phyloP scores from a whole-genome alignment of 306 rosid species.

The Inga laurina region DNA sequence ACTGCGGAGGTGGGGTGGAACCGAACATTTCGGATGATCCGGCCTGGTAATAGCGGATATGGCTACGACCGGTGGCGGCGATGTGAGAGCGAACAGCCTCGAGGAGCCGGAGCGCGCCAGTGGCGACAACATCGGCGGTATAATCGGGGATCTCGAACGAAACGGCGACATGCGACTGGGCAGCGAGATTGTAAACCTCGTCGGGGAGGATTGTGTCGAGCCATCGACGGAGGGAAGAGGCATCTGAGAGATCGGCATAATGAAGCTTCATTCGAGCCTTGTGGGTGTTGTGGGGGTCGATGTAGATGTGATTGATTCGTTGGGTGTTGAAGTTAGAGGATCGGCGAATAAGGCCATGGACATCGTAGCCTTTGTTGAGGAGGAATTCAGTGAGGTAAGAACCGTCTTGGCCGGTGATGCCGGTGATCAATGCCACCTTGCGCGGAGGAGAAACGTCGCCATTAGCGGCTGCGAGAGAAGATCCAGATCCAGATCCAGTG shows the following conservation, averaged over 20 bases:
- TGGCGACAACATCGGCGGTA: conserved; percentile 96
- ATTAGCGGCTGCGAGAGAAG: conserved; percentile 35
- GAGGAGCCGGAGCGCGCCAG: conserved; percentile 88
- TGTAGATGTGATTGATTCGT: conserved; percentile 96
- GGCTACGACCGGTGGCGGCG: conserved; percentile 63
- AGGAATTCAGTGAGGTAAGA: conserved; percentile 95
- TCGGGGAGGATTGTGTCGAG: conserved; percentile 85
- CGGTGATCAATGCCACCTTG: conserved; percentile 84
- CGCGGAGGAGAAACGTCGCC: conserved; percentile 41
- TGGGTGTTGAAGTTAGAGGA: conserved; percentile 97
- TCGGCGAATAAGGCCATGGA: conserved; percentile 93
- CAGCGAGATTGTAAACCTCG: conserved; percentile 98
- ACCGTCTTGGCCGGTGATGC: conserved; percentile 97
- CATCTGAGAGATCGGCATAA: conserved; percentile 96
- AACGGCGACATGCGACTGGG: conserved; percentile 97
- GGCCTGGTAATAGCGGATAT: conserved; percentile 91
- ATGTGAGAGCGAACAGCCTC: conserved; percentile 95
- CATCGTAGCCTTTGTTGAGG: conserved; percentile 81
- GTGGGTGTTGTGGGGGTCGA: conserved; percentile 96
- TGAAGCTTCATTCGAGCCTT: conserved; percentile 98
- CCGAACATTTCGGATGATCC: conserved; percentile 99
- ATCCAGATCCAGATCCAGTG: conserved; percentile 56
- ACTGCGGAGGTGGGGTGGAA: conserved; percentile 88
- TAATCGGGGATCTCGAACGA: conserved; percentile 98
- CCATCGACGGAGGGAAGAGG: conserved; percentile 99